Base-by-base conservation (phyloP, 768 basidiomycete genomes). In the Tylopilus sp. region DNA sequence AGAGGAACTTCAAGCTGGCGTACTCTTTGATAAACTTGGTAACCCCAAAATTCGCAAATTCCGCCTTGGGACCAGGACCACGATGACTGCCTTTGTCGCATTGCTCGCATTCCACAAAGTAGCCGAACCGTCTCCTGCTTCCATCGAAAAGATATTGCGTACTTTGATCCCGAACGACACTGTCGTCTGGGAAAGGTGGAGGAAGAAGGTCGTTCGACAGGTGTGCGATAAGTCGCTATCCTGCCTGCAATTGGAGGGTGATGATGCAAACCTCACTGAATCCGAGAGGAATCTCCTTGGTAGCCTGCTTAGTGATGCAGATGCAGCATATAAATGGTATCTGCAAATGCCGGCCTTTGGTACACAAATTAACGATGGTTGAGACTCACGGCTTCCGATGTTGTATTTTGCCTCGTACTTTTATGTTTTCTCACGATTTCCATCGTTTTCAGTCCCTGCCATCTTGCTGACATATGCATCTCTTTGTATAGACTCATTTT, bases 101-200 rank as follows among this genome's bases (percentile, higher is more conserved):
- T 42, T 67, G 31, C 50, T 56, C 17, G 45, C 59, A 38, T 56
- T 58, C n/a, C 55, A 53, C 14, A 31, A 38, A 6, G 53, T 50
- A 2, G 0, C 38, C 11, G 26, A 54, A 6, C 61, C 64, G 12
- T 26, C 25, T 28, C 14, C 30, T 2, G 3, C 1, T 2, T 25
- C 45, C 10, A 43, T 61, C 38, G 17, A 62, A 6, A 66, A 56
- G 25, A 50, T 28, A 1, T 29, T 65, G 16, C 36, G 33, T 22
- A 25, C 11, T 1, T 48, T 67, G 16, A 33, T 65, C 28, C 54
- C 63, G 1, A 65, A 65, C 14, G 60, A 67, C 17, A 65, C 64
- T 0, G 4, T 12, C 3, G 64, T 65, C 14, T 65, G 64, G 64
- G 30, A 52, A 11, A 45, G 2, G 30, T 65, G 63, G 65, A 62